phyloP scores from a whole-genome alignment of 2,329 filamentous ascomycete genomes.

The Venturia oleaginea region DNA sequence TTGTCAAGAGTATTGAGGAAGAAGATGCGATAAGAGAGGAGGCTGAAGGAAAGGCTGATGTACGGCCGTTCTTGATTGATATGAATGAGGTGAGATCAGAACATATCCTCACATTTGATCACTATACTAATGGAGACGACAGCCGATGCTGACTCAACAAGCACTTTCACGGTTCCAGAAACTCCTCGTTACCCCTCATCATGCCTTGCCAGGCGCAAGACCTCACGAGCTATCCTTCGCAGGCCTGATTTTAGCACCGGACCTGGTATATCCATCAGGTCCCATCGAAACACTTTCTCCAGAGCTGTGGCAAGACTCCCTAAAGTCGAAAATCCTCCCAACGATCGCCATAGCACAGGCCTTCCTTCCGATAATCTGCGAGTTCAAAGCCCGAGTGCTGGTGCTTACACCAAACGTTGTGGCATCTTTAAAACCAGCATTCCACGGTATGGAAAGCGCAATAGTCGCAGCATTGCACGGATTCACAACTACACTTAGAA shows the following conservation, averaged over 20 bases:
- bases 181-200: constrained; percentile 64
- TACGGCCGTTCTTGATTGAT: constrained; percentile 74
- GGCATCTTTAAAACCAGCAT: constrained; percentile 68
- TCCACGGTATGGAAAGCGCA: constrained; percentile 77
- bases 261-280: constrained; percentile 65
- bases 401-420: constrained; percentile 74
- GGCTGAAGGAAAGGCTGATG: constrained; percentile 56
- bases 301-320: constrained; percentile 75
- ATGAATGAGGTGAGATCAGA: constrained; percentile 59
- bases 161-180: constrained; percentile 64
- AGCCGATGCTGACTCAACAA: constrained; percentile 59
- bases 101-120: constrained; percentile 13
- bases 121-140: constrained; percentile 18
- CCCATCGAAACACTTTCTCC: constrained; percentile 79
- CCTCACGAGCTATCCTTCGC: constrained; percentile 68
- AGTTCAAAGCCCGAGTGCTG: constrained; percentile 56
- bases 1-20: constrained; percentile 77
- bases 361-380: constrained; percentile 54
- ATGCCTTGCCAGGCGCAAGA: constrained; percentile 65
- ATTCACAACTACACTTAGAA: constrained; percentile 70
- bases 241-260: constrained; percentile 76
- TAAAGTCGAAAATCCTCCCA: constrained; percentile 85
- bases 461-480: constrained; percentile 80
- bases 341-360: constrained; percentile 83
- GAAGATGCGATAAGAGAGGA: constrained; percentile 69